phyloP scores from a whole-genome alignment of 352 stramenopile genomes.

The Phytophthora palmivora region DNA sequence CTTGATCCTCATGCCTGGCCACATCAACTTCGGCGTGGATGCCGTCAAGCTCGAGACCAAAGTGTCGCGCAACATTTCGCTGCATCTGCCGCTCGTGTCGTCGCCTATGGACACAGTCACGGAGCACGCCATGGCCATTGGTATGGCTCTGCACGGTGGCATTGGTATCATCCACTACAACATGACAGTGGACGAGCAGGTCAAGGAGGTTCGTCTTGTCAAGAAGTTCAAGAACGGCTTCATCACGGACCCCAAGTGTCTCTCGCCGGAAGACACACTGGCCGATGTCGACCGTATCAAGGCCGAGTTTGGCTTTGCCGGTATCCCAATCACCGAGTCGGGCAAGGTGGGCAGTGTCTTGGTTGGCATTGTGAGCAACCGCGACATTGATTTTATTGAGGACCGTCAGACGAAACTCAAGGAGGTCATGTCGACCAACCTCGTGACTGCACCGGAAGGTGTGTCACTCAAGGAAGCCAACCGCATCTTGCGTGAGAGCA shows the following conservation, averaged over 20 bases:
- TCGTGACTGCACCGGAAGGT: conserved; percentile 95
- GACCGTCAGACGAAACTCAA: conserved; percentile 89
- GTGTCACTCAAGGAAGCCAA: conserved; percentile 97
- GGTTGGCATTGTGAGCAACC: conserved; percentile 98
- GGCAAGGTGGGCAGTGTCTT: conserved; percentile 98
- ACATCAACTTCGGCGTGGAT: conserved; percentile 81
- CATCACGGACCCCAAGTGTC: conserved; percentile 98
- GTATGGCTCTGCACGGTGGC: conserved; percentile 98
- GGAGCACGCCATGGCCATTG: conserved; percentile 99
- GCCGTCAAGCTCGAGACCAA: conserved; percentile 95
- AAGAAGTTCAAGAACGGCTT: conserved; percentile 99
- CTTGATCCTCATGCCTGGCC: conserved; percentile 83
- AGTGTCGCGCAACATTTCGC: conserved; percentile 94
- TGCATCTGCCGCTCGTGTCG: conserved; percentile 96
- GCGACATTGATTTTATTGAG: conserved; percentile 99
- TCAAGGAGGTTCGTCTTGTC: conserved; percentile 92
- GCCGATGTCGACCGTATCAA: conserved; percentile 97
- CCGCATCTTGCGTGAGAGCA: conserved; percentile 97
- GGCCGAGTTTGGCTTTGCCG: conserved; percentile 96
- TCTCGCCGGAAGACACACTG: conserved; percentile 96
- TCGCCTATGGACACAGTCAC: conserved; percentile 99
- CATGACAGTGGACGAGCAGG: conserved; percentile 98
- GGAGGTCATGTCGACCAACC: conserved; percentile 90
- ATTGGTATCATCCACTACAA: conserved; percentile 99
- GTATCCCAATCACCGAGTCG: conserved; percentile 98